Percentiles rank a stretch among this genome's conserved stretches.
phyloP scores from a whole-genome alignment of 805 yeast species.

The Kuraishia ogatae region DNA sequence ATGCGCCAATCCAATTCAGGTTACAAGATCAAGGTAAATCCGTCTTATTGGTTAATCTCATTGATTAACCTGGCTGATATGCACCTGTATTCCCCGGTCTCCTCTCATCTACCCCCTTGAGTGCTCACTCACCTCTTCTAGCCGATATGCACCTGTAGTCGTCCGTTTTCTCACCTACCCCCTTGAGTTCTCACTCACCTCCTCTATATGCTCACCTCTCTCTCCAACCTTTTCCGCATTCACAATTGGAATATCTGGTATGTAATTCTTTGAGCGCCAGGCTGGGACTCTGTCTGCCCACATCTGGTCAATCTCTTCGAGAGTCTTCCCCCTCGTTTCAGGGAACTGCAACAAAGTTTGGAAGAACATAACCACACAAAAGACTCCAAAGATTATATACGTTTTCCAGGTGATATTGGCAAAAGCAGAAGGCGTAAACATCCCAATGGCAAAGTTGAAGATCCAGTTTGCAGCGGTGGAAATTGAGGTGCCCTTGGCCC shows the following conservation, averaged over 20 bases:
- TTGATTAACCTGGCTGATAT: no score
- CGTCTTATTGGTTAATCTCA: no score
- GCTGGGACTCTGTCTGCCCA: constrained; percentile 15
- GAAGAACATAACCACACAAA: constrained; percentile 38
- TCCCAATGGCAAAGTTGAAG: constrained; percentile 58
- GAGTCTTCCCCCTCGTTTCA: constrained; percentile 56
- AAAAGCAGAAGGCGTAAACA: constrained; percentile 50
- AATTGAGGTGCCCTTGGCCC: constrained; percentile 59
- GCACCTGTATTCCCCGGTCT: no score
- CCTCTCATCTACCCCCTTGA: no score
- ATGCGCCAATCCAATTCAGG: no score
- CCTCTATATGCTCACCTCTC: background rate
- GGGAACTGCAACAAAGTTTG: constrained; percentile 42
- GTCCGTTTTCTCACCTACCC: background rate
- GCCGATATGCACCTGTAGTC: no score
- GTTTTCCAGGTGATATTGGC: constrained; percentile 51
- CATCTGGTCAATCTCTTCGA: constrained; percentile 54
- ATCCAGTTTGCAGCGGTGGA: constrained; percentile 69
- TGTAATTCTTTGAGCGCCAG: constrained; percentile 5
- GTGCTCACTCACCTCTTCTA: no score
- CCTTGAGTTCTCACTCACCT: background rate
- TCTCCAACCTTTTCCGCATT: background rate
- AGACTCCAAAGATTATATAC: constrained; percentile 47
- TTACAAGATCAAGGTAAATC: no score
- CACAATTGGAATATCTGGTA: constrained; percentile 6